Evolutionary conservation across 169 alveolate species (phyloP).

Genomic region (Eimeria maxima): DNA sequence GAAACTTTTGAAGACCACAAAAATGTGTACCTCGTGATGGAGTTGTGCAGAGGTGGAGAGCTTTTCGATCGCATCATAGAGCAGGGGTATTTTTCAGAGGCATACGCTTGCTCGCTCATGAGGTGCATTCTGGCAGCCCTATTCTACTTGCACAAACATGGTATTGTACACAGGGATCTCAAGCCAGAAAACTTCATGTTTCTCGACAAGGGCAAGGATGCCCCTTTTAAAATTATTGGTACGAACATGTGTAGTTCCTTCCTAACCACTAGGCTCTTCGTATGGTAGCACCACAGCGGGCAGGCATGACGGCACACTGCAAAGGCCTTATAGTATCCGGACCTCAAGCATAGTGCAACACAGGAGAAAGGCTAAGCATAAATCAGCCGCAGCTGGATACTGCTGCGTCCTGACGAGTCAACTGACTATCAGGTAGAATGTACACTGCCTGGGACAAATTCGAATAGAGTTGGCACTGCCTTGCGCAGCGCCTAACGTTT

Average conservation of each 20-base stretch:
- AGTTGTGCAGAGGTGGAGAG: conserved; percentile 96
- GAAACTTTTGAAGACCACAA: conserved; percentile 91
- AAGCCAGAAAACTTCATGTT: conserved; percentile 94
- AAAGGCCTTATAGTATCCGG: not conserved
- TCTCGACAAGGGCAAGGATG: conserved; percentile 87
- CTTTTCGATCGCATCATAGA: conserved; percentile 94
- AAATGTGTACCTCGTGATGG: conserved; percentile 91
- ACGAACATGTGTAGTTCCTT: not conserved
- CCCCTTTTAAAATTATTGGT: conserved; percentile 89
- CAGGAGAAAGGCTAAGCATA: not conserved
- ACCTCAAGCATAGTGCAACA: not conserved
- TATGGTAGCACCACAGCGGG: not conserved
- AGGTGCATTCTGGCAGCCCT: conserved; percentile 95
- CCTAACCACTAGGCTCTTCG: not conserved
- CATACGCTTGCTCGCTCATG: conserved; percentile 95
- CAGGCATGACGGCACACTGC: not conserved
- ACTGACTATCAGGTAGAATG: not conserved
- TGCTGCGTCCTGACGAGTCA: not conserved
- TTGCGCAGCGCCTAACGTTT: not conserved
- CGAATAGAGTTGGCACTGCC: not conserved
- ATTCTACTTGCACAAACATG: conserved; percentile 94
- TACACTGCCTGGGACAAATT: not conserved
- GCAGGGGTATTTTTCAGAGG: conserved; percentile 93
- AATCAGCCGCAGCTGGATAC: not conserved
- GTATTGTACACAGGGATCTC: conserved; percentile 95